Evolutionary conservation across 192 early-diverging fungal species (phyloP).

Genomic region (Coemansia sp.): DNA sequence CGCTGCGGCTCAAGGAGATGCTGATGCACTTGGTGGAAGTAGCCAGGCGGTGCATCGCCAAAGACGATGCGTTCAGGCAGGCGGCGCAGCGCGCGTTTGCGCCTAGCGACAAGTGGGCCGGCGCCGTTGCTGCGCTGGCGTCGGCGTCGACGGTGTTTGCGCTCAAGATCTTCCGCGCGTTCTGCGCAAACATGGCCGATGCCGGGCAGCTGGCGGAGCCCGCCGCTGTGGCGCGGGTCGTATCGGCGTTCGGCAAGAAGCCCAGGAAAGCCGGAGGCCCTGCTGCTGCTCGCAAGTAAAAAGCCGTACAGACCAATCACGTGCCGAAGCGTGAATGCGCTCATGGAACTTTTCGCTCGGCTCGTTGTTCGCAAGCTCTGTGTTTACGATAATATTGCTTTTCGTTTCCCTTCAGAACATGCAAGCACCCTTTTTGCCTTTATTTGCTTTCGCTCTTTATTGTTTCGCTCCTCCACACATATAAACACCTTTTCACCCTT

Average conservation of each 20-base stretch:
- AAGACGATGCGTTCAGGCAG: conserved; percentile 10
- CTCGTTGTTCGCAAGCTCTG: neutral
- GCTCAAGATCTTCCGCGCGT: conserved; percentile 17
- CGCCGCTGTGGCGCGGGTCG: neutral
- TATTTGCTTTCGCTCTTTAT: conserved; percentile 9
- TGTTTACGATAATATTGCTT: conserved; percentile 5
- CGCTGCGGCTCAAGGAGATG: conserved; percentile 39
- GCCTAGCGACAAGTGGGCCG: conserved; percentile 21
- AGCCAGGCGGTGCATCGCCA: conserved; percentile 12
- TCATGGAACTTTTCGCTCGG: too few species aligned
- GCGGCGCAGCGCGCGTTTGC: conserved; percentile 10
- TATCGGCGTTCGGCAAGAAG: neutral
- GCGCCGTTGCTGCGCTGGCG: conserved; percentile 16
- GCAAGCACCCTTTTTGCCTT: too few species aligned
- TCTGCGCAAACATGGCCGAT: conserved; percentile 4
- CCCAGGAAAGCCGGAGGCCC: neutral
- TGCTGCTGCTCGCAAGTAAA: neutral
- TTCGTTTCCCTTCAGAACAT: too few species aligned
- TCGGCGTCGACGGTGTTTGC: conserved; percentile 18
- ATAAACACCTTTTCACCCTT: too few species aligned
- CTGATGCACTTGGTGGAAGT: conserved; percentile 17
- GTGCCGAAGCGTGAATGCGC: too few species aligned
- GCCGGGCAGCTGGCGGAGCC: conserved; percentile 4
- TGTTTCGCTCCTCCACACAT: neutral
- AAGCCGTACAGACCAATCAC: too few species aligned